Conservation (phyloP, 768 basidiomycete species). For the Termitomyces sp. region DNA sequence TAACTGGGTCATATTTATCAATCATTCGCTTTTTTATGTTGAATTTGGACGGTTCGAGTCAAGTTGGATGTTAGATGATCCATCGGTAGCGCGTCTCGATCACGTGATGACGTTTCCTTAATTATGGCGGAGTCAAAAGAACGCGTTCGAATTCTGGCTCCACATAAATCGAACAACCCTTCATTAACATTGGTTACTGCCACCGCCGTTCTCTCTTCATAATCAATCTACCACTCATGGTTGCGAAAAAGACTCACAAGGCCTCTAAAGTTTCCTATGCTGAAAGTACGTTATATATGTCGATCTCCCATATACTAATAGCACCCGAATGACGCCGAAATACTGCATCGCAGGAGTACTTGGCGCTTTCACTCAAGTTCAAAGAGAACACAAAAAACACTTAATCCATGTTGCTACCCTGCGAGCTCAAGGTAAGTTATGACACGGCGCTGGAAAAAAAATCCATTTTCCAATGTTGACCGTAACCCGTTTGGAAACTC, state of each 20-base stretch:
- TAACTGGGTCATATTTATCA: too few species aligned
- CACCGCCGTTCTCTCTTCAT: not conserved
- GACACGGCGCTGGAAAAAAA: not conserved
- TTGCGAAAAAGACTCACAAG: constrained; percentile 27
- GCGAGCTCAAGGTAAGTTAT: constrained; percentile 40
- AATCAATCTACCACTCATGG: constrained; percentile 23
- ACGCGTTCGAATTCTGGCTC: not conserved
- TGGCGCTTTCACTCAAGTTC: constrained; percentile 41
- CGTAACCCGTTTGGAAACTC: not conserved
- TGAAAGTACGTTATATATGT: constrained; percentile 34
- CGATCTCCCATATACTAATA: not conserved
- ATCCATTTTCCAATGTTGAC: not conserved
- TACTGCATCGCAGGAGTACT: constrained; percentile 42
- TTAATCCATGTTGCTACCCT: constrained; percentile 45
- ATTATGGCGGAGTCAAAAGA: constrained; percentile 9
- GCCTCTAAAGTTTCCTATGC: constrained; percentile 35
- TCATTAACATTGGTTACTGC: not conserved
- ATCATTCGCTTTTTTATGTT: not conserved
- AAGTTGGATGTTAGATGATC: not conserved
- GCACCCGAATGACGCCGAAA: not conserved
- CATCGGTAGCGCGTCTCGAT: constrained; percentile 1
- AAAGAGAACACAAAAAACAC: constrained; percentile 44
- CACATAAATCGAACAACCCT: not conserved
- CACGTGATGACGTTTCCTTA: constrained; percentile 11
- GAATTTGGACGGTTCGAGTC: not conserved